Base-by-base conservation (phyloP, 257 asterid species). In the Dorcoceras hygrometricum region DNA sequence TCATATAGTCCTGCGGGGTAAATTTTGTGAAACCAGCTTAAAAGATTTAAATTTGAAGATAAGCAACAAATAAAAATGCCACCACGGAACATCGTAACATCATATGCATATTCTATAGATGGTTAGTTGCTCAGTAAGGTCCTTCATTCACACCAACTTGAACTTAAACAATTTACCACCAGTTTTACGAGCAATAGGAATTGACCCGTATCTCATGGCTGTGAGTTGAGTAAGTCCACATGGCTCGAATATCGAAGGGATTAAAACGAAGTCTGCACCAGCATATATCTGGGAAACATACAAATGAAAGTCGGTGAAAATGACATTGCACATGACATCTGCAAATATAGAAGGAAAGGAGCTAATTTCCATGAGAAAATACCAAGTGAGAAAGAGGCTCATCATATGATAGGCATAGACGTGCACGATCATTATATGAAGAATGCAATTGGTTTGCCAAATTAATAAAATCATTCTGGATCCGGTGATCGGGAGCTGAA, bases 371-470 rank as follows among this genome's bases (percentile, higher is more conserved):
- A 57, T 24, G 63, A 60, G 69, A 20, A 62, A 63, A 59, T 87
- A 94, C 99, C 98, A 94, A 84, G 87, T 94, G 99, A 20, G 99
- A 94, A 67, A 94, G 95, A 62, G 99, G 99, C 83, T 94, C 99
- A 36, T 94, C 99, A 67, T 90, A 94, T 76, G 93, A 71, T 75
- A 90, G 86, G 77, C 95, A 83, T 25, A 94, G 84, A 66, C 93
- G 96, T 59, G 99, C 96, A 22, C 89, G 82, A 67, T 87, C 93
- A 77, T 71, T 71, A 78, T 85, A 76, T 31, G 86, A 79, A 66
- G 93, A 85, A 77, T 82, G 97, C 82, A 94, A 81, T 29, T 94
- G 87, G 77, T 89, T 90, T 66, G 95, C 89, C 90, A 94, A 75
- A 76, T 89, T 83, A 48, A 88, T 89, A 78, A 94, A 94, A 19